phyloP scores from a whole-genome alignment of 1,284 basidiomycete species.

The Rhodotorula sp. region DNA sequence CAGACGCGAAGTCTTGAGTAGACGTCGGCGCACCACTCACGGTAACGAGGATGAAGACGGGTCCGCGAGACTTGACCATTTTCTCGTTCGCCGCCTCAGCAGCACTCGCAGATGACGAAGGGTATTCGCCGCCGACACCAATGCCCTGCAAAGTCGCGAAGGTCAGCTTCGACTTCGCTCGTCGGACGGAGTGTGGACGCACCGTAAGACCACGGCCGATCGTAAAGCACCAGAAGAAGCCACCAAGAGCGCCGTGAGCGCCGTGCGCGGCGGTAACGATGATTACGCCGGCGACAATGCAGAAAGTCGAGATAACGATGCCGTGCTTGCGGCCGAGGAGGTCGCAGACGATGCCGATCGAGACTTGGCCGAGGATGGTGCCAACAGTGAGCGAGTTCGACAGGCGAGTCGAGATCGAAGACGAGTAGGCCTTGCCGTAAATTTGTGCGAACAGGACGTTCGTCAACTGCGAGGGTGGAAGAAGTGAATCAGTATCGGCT shows the following conservation, averaged over 20 bases:
- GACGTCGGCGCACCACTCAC: no score
- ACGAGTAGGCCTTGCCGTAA: slow-evolving; percentile 56
- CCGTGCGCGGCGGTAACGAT: slow-evolving; percentile 70
- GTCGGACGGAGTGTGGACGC: background rate
- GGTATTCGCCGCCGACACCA: slow-evolving; percentile 68
- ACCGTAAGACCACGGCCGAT: slow-evolving; percentile 64
- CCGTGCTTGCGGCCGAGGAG: slow-evolving; percentile 63
- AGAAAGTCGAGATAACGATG: slow-evolving; percentile 64
- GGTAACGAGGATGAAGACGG: slow-evolving; percentile 60
- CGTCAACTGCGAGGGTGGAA: slow-evolving; percentile 15
- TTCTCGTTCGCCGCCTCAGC: slow-evolving; percentile 72
- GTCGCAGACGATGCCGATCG: slow-evolving; percentile 57
- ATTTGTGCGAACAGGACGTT: slow-evolving; percentile 44
- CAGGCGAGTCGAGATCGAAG: slow-evolving; percentile 64
- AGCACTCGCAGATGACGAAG: slow-evolving; percentile 65
- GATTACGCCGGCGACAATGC: slow-evolving; percentile 69
- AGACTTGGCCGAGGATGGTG: slow-evolving; percentile 62
- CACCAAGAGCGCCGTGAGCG: slow-evolving; percentile 55
- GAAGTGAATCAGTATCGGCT: background rate
- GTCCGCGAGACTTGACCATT: slow-evolving; percentile 61
- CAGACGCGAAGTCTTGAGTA: background rate
- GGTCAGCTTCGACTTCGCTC: background rate
- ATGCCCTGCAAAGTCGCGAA: background rate
- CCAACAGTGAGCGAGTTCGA: slow-evolving; percentile 61
- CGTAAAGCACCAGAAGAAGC: slow-evolving; percentile 74